Evolutionary conservation across 176 grass and related monocot species (phyloP).

Genomic region (Musa troglodytarum): DNA sequence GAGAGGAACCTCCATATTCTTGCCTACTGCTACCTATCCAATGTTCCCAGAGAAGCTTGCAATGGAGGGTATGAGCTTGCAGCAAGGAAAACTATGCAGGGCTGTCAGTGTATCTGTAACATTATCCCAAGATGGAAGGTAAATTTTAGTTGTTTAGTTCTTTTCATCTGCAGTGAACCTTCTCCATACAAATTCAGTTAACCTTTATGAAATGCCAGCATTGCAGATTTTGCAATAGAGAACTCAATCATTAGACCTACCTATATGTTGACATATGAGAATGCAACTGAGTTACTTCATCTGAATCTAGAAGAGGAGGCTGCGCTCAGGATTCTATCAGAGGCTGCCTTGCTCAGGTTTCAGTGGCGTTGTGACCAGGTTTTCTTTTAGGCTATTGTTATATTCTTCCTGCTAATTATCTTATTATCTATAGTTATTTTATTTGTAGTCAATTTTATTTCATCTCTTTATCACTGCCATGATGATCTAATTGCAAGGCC

Average conservation of each 20-base stretch:
- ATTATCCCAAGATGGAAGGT: conserved; percentile 75
- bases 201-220: conserved; percentile 39
- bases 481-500: no score
- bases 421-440: not conserved
- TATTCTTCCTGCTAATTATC: not conserved
- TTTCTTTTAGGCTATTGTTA: not conserved
- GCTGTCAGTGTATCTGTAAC: conserved; percentile 74
- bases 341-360: conserved; percentile 60
- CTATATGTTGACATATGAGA: conserved; percentile 98
- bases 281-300: conserved; percentile 80
- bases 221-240: conserved; percentile 78
- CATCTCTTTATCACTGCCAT: no score
- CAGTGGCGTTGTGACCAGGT: conserved; percentile 62
- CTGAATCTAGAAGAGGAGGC: conserved; percentile 86
- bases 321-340: conserved; percentile 75
- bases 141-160: conserved; percentile 13
- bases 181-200: conserved; percentile 15
- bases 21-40: conserved; percentile 81
- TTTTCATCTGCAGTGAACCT: conserved; percentile 15
- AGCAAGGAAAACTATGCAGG: conserved; percentile 69
- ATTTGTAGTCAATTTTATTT: no score
- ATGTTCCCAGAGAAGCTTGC: conserved; percentile 97
- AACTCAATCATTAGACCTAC: conserved; percentile 90
- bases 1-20: conserved; percentile 92
- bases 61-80: conserved; percentile 92